Evolutionary conservation across 176 grass and related monocot species (phyloP).

Genomic region (Eleusine indica): DNA sequence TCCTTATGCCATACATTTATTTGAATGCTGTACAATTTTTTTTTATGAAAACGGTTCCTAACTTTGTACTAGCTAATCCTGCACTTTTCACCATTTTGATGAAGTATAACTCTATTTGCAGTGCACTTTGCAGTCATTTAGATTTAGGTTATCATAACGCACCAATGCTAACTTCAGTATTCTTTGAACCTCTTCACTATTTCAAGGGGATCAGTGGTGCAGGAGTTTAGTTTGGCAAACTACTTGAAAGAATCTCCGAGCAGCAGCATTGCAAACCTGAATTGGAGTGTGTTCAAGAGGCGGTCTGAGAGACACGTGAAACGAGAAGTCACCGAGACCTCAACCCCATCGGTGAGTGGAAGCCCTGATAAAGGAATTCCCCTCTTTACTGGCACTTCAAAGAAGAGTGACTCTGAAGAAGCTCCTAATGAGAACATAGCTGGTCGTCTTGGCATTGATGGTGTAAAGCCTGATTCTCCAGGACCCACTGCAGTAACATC

Average conservation of each 20-base stretch:
- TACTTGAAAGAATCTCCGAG: constrained; percentile 36
- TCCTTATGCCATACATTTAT: constrained; percentile 8
- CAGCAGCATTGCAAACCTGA: constrained; percentile 22
- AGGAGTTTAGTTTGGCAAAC: constrained; percentile 8
- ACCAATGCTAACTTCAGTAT: constrained; percentile 20
- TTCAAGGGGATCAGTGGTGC: neutral
- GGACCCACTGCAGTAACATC: constrained; percentile 17
- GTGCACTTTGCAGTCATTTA: neutral
- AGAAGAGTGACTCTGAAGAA: constrained; percentile 39
- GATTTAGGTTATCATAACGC: constrained; percentile 25
- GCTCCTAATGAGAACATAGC: constrained; percentile 26
- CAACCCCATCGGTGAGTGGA: constrained; percentile 25
- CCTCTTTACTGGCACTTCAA: constrained; percentile 36
- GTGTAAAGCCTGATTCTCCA: constrained; percentile 35
- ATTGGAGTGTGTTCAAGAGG: constrained; percentile 42
- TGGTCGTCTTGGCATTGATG: constrained; percentile 20
- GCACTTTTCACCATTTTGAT: constrained; percentile 29
- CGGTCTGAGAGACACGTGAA: constrained; percentile 37
- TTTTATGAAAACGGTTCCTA: neutral
- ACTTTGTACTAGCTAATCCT: constrained; percentile 1
- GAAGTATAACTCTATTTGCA: constrained; percentile 8
- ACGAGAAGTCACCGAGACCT: constrained; percentile 26
- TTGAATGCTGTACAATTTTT: neutral
- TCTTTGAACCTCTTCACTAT: constrained; percentile 37
- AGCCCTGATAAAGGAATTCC: constrained; percentile 39